A percentile compares a stretch with the other conserved stretches of the same genome.
These are phyloP conservation scores for Apodospora peruviana DNA, from an alignment of 495 filamentous ascomycete species.

Conservation along the genomic window DNA sequence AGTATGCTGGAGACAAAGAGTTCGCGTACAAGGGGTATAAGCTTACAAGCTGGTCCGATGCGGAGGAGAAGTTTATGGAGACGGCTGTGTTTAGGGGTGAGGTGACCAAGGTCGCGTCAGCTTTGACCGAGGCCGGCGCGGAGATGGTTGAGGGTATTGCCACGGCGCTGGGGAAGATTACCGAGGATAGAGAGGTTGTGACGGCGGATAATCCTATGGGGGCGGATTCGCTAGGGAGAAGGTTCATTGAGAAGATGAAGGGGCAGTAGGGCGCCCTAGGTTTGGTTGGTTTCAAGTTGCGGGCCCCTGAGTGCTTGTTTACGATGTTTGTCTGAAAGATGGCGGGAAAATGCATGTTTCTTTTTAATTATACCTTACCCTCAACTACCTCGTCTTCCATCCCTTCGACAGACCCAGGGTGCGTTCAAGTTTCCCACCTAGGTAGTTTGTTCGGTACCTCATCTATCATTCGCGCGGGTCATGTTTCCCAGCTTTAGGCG, in stretches of 20 bases:
- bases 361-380: no score
- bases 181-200: conserved; percentile 7
- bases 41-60: conserved; percentile 6
- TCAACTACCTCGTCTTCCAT: no score
- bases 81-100: conserved; percentile 6
- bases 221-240: conserved; percentile 2
- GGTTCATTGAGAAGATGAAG: conserved; percentile 6
- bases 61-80: conserved; percentile 9
- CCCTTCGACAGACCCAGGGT: no score
- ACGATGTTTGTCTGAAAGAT: no score
- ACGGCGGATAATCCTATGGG: conserved; percentile 8
- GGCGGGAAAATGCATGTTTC: no score
- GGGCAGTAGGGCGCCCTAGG: no score
- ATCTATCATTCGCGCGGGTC: no score
- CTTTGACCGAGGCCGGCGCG: conserved; percentile 1
- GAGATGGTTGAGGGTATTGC: conserved; percentile 7
- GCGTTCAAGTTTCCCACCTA: no score
- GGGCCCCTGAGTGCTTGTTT: no score
- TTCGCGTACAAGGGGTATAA: conserved; percentile 9
- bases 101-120: conserved; percentile 2
- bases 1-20: conserved; percentile 2
- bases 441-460: no score
- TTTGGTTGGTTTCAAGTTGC: no score
- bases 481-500: no score
- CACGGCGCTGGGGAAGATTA: conserved; percentile 7